Base-by-base conservation (phyloP, 1,284 basidiomycete genomes). In the Cutaneotrichosporon mucoides region DNA sequence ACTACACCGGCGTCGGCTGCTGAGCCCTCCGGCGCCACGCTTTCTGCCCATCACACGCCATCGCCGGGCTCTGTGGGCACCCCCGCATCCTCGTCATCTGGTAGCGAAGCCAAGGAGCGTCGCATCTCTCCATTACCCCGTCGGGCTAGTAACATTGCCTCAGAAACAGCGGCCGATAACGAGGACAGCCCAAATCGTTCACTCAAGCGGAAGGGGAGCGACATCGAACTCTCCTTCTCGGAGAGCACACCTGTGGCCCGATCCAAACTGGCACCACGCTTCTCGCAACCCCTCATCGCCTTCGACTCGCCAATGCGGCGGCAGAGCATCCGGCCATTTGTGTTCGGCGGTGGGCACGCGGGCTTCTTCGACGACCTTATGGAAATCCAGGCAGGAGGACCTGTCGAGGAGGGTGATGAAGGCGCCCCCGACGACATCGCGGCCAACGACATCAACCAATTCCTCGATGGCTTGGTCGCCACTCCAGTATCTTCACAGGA, bases 201-300 rank as follows among this genome's bases (percentile, higher is more conserved):
- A 0, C 53, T 57, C 15, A 64, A 64, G 47, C 62, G 62, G 46
- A 64, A 64, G 46, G 54, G 56, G 13, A 54, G 48, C 13, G 59
- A 63, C 33, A 41, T 53, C 9, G 55, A 53, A 9, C 33, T 35
- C 33, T 34, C 46, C 11, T 36, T 44, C 37, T 24, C 24, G 24
- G 34, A 48, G 34, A 36, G 33, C 34, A 36, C 46, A 6, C 46
- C 46, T n/a, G 46, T 48, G 4, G 33, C 46, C 12, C 34, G 34
- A 9, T 24, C 24, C 24, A 36, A 48, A 6, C 10, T 6, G 5
- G 48, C 35, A 11, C 58, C 58, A n/a, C 58, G 58, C 33, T 59
- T 59, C 48, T 55, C 53, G 10, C 51, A 55, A 12, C 63, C 63
- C 10, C 63, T 64, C 47, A 61, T 64, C 35, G 60, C 63, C 1